These are phyloP conservation scores for Phylloporus sp. DNA, from an alignment of 768 basidiomycete species.

Conservation along the genomic window DNA sequence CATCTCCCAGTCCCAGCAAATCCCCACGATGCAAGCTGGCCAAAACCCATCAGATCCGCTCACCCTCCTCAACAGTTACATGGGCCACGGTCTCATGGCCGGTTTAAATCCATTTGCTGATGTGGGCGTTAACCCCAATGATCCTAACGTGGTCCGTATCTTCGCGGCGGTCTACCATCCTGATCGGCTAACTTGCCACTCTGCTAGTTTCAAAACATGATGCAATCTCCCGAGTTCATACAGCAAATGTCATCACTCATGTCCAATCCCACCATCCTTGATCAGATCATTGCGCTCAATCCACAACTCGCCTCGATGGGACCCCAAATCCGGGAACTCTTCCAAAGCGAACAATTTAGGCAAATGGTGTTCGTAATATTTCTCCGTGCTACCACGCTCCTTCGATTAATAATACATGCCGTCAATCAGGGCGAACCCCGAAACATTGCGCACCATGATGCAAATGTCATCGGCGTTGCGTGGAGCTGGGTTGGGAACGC, in stretches of 20 bases:
- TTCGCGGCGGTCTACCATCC: background rate
- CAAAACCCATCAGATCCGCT: conserved; percentile 87
- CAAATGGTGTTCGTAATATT: conserved; percentile 59
- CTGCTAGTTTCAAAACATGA: conserved; percentile 72
- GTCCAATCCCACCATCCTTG: conserved; percentile 84
- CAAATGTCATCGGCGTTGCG: conserved; percentile 54
- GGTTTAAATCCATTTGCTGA: conserved; percentile 90
- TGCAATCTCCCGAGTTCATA: conserved; percentile 80
- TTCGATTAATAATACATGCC: background rate
- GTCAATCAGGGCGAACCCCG: conserved; percentile 64
- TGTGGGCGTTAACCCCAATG: conserved; percentile 86
- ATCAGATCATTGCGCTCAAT: conserved; percentile 79
- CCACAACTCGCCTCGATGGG: conserved; percentile 74
- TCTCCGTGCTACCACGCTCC: background rate
- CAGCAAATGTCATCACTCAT: conserved; percentile 86
- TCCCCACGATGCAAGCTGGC: conserved; percentile 88
- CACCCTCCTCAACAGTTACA: conserved; percentile 73
- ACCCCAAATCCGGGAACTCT: conserved; percentile 75
- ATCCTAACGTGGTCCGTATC: conserved; percentile 83
- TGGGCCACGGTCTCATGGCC: conserved; percentile 76
- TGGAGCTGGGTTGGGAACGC: no score
- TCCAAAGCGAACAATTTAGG: conserved; percentile 72
- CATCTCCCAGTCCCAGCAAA: conserved; percentile 36
- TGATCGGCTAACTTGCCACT: background rate
- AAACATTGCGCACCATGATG: conserved; percentile 69